Percentiles rank a stretch among this genome's conserved stretches.
Conservation (phyloP, 2,329 filamentous ascomycete species). For the Pestalotiopsis sp. region DNA sequence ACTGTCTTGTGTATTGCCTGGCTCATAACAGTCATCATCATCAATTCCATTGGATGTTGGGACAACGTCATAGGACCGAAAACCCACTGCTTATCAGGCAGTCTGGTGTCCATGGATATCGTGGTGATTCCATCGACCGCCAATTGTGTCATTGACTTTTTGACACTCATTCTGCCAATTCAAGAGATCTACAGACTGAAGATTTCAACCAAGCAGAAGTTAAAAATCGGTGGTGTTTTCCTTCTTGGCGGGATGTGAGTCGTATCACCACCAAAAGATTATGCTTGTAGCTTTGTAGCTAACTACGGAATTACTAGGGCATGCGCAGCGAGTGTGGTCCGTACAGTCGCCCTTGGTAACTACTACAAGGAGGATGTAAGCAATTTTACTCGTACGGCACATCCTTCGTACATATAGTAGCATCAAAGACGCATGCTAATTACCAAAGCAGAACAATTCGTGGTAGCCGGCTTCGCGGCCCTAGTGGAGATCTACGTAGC, state of each 20-base stretch:
- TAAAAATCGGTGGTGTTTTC: constrained; percentile 11
- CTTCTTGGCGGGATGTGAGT: constrained; percentile 16
- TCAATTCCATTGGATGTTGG: constrained; percentile 17
- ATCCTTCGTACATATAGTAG: neutral
- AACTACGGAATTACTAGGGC: neutral
- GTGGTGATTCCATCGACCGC: constrained; percentile 1
- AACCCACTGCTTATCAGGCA: constrained; percentile 15
- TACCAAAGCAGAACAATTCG: constrained; percentile 13
- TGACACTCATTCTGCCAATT: constrained; percentile 16
- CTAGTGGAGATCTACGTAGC: constrained; percentile 21
- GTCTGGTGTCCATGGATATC: constrained; percentile 16
- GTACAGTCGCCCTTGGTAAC: neutral
- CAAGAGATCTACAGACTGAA: constrained; percentile 5
- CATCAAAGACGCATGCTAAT: neutral
- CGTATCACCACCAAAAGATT: neutral
- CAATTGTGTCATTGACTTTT: constrained; percentile 18
- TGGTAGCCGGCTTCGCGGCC: constrained; percentile 11
- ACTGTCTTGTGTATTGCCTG: constrained; percentile 12
- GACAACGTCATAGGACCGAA: constrained; percentile 12
- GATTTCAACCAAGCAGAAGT: constrained; percentile 7
- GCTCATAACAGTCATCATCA: constrained; percentile 12
- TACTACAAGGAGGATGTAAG: neutral
- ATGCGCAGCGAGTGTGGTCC: constrained; percentile 11
- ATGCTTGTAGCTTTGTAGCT: neutral
- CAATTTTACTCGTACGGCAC: constrained; percentile 1